phyloP scores from a whole-genome alignment of 805 yeast species.

The Schizosaccharomyces octosporus region DNA sequence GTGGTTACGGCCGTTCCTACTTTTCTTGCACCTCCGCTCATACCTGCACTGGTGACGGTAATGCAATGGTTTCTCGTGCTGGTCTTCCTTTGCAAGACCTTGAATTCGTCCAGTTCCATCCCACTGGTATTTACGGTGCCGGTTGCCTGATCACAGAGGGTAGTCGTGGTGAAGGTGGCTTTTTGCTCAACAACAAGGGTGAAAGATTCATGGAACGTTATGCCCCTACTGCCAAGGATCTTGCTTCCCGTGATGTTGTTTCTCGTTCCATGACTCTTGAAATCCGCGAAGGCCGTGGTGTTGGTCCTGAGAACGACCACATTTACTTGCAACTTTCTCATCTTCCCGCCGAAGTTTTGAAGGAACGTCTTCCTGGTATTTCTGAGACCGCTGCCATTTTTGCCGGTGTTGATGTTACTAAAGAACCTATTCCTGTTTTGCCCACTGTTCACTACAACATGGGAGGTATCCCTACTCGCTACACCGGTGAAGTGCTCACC shows the following conservation, averaged over 20 bases:
- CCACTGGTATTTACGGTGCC: slow-evolving; percentile 96
- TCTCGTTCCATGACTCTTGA: slow-evolving; percentile 97
- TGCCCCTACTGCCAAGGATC: slow-evolving; percentile 95
- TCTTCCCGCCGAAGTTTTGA: slow-evolving; percentile 69
- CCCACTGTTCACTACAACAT: slow-evolving; percentile 98
- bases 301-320: slow-evolving; percentile 88
- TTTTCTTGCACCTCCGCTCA: slow-evolving; percentile 98
- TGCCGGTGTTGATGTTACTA: slow-evolving; percentile 97
- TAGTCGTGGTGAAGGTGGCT: slow-evolving; percentile 99
- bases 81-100: slow-evolving; percentile 93
- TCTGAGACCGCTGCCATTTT: slow-evolving; percentile 95
- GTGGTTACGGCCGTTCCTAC: slow-evolving; percentile 96
- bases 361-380: slow-evolving; percentile 95
- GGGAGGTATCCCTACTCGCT: slow-evolving; percentile 99
- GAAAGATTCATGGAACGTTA: slow-evolving; percentile 98
- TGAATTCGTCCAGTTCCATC: slow-evolving; percentile 97
- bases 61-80: slow-evolving; percentile 94
- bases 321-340: slow-evolving; percentile 83
- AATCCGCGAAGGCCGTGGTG: slow-evolving; percentile 97
- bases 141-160: slow-evolving; percentile 98
- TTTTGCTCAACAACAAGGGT: slow-evolving; percentile 84
- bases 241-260: slow-evolving; percentile 95
- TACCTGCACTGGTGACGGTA: slow-evolving; percentile 98
- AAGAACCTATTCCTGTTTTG: slow-evolving; percentile 93
- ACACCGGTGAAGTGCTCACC: slow-evolving; percentile 83